Evolutionary conservation across 148 eudicot genomes (phyloP), one percentile per base, ranked within the genome.

Genomic region (Arctostaphylos glauca): DNA sequence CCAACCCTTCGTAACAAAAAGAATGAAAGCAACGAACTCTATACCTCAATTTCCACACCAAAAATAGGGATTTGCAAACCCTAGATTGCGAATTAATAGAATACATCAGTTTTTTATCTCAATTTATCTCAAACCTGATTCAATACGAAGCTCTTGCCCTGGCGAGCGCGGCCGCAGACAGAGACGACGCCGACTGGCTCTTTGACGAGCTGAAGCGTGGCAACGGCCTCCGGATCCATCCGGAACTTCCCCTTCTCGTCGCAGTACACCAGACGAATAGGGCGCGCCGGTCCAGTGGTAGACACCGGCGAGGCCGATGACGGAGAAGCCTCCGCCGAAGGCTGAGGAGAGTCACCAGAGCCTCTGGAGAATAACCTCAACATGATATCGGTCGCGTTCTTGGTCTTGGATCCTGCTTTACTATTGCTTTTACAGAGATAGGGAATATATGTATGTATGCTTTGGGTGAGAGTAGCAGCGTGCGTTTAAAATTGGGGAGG

Each of bases 141-240:
- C 8, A 96, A 86, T 25, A 96, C 91, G 55, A 89, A 96, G 86
- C 98, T 94, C 86, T 96, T 96, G 79, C 99, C 99, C 81, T 96
- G 99, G 13, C 98, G 93, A 82, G 99, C 98, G 3, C 99, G 98
- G 14, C 99, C 99, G 44, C 99, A 96, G 21, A 96, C 99, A 19
- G 99, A 92, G 81, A 94, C 98, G 66, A 96, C 93, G 1, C 98
- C 98, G 23, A 96, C 90, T 38, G 98, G 98, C 74, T 88, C 96
- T 73, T 96, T 96, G 19, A 96, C 91, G 31, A 93, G 91, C 78
- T 94, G 98, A 46, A 96, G 93, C 56, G 87, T 83, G 18, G 99
- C 95, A 10, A 94, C 90, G 59, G 99, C 95, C 86, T 94, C 98
- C 2, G 99, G 95, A 90, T 96, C 99, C 88, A 96, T 87, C 41